These are phyloP conservation scores for Kwoniella europaea DNA, from an alignment of 768 basidiomycete genomes.

Conservation along the genomic window DNA sequence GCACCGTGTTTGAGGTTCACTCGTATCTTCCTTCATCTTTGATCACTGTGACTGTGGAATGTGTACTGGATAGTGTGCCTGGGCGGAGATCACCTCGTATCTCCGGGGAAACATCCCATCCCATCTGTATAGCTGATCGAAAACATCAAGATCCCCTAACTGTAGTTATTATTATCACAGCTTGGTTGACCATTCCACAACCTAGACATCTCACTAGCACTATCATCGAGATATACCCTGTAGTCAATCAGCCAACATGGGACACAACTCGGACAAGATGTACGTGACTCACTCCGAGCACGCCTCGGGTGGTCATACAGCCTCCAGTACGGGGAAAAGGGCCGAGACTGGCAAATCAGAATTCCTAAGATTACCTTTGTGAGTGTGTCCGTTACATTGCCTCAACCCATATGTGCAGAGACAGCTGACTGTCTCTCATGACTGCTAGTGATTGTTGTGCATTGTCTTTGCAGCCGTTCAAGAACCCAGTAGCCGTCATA, in stretches of 20 bases:
- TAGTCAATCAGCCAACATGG: slow-evolving; percentile 39
- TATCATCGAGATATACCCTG: too few species aligned
- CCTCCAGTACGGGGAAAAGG: slow-evolving; percentile 52
- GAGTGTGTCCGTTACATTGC: slow-evolving; percentile 17
- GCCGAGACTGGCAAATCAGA: slow-evolving; percentile 46
- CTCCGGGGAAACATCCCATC: too few species aligned
- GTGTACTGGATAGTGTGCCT: too few species aligned
- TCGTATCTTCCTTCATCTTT: too few species aligned
- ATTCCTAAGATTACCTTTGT: slow-evolving; percentile 56
- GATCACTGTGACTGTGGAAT: too few species aligned
- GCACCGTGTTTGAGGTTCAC: too few species aligned
- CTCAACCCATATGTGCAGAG: not conserved
- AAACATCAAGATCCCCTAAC: not conserved
- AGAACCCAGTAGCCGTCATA: slow-evolving; percentile 79
- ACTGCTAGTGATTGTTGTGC: slow-evolving; percentile 75
- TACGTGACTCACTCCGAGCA: slow-evolving; percentile 59
- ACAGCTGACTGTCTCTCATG: slow-evolving; percentile 2
- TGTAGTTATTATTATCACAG: not conserved
- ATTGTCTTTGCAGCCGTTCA: slow-evolving; percentile 86
- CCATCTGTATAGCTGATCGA: too few species aligned
- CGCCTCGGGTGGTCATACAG: slow-evolving; percentile 51
- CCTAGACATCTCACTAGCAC: not conserved
- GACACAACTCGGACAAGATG: slow-evolving; percentile 57
- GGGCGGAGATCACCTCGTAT: too few species aligned
- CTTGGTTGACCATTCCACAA: not conserved